These are phyloP conservation scores for Dittrichia graveolens DNA, from an alignment of 129 eudicot species.

Conservation along the genomic window DNA sequence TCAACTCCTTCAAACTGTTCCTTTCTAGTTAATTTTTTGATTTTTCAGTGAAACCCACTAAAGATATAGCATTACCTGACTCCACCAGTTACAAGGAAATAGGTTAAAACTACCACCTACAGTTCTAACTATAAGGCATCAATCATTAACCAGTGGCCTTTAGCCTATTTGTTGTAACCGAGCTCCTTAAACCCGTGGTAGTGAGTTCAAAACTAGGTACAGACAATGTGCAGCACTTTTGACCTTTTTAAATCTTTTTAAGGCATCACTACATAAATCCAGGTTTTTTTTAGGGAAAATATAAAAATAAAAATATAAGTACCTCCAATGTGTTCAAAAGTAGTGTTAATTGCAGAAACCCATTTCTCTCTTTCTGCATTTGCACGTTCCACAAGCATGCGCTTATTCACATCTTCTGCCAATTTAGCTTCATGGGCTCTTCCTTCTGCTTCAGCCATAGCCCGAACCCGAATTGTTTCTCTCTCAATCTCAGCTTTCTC, in stretches of 20 bases:
- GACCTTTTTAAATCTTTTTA: not conserved
- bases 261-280: not conserved
- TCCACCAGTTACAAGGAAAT: not conserved
- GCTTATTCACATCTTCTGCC: conserved; percentile 86
- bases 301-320: not conserved
- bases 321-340: conserved; percentile 99
- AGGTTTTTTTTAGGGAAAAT: not conserved
- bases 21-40: not conserved
- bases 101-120: not conserved
- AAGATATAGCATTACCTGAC: no score
- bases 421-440: conserved; percentile 95
- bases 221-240: not conserved
- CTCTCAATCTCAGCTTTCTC: conserved; percentile 96
- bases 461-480: conserved; percentile 91
- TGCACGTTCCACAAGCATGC: conserved; percentile 87
- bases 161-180: no score
- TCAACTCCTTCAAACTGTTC: not conserved
- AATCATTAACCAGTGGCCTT: no score
- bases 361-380: conserved; percentile 98
- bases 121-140: not conserved
- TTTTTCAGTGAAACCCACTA: not conserved
- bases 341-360: conserved; percentile 96
- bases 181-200: no score
- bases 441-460: conserved; percentile 97
- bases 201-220: not conserved